Percentiles rank a stretch among this genome's conserved stretches.
Conservation (phyloP, 495 filamentous ascomycete genomes). For the Talaromyces trachyspermus region DNA sequence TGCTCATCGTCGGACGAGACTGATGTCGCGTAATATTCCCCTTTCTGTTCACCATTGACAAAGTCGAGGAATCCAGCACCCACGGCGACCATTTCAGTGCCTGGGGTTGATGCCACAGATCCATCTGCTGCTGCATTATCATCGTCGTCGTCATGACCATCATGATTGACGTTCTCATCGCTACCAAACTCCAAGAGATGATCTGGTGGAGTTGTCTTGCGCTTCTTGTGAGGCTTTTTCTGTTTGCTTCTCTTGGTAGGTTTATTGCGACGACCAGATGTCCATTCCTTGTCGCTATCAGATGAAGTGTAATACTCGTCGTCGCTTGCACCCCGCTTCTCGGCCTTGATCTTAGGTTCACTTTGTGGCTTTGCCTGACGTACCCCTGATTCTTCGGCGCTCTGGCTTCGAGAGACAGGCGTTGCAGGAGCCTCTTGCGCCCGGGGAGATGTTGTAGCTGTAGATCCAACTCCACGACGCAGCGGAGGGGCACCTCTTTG, state of each 20-base stretch:
- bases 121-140: not conserved
- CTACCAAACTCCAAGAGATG: not conserved
- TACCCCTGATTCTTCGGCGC: not conserved
- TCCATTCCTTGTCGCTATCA: no score
- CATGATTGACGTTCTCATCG: not conserved
- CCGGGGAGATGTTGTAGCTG: slow-evolving; percentile 5
- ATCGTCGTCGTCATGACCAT: slow-evolving; percentile 2
- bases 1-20: not conserved
- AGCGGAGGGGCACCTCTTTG: slow-evolving; percentile 35
- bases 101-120: no score
- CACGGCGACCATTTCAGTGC: not conserved
- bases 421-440: slow-evolving; percentile 1
- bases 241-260: not conserved
- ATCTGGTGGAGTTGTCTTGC: not conserved
- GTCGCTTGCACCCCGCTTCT: slow-evolving; percentile 2
- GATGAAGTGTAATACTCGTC: no score
- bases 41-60: not conserved
- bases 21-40: not conserved
- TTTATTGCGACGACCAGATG: no score
- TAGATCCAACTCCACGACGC: slow-evolving; percentile 19
- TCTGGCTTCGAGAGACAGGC: not conserved
- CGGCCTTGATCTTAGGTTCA: slow-evolving; percentile 5
- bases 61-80: slow-evolving; percentile 1
- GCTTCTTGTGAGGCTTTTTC: slow-evolving; percentile 2
- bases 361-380: not conserved